These are phyloP conservation scores for Posidonia oceanica DNA, from an alignment of 116 monocot species.

Conservation along the genomic window DNA sequence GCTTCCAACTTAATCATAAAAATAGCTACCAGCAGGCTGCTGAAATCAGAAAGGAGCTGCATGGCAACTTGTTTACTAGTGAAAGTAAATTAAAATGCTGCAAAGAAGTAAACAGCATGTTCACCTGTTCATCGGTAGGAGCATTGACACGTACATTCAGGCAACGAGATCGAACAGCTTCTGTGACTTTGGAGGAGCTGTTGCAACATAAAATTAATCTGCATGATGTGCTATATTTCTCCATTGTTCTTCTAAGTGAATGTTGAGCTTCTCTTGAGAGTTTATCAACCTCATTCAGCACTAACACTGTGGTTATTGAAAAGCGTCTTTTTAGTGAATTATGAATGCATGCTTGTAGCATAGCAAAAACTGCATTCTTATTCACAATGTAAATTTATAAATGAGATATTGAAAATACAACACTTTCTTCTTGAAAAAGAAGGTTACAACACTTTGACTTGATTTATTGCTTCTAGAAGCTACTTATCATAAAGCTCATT, in stretches of 20 bases:
- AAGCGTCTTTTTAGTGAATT: neutral
- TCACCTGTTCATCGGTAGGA: constrained; percentile 72
- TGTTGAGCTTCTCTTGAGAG: constrained; percentile 99
- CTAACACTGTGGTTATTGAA: constrained; percentile 40
- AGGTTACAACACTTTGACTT: no score
- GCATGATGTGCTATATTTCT: constrained; percentile 92
- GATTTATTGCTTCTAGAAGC: no score
- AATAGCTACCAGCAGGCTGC: neutral
- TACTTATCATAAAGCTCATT: no score
- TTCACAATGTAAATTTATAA: no score
- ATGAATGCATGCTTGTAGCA: no score
- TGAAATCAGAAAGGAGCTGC: neutral
- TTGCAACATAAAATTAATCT: constrained; percentile 91
- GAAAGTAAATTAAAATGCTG: no score
- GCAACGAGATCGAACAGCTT: constrained; percentile 93
- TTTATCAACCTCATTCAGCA: constrained; percentile 97
- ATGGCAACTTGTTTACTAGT: neutral
- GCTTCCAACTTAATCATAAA: neutral
- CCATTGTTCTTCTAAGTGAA: constrained; percentile 97
- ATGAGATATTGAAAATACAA: no score
- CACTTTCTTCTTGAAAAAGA: no score
- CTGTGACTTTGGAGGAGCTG: constrained; percentile 95
- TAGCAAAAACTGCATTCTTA: no score
- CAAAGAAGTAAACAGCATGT: neutral
- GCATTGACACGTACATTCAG: constrained; percentile 81